phyloP scores from a whole-genome alignment of 352 stramenopile genomes.

The Phytophthora chlamydospora region DNA sequence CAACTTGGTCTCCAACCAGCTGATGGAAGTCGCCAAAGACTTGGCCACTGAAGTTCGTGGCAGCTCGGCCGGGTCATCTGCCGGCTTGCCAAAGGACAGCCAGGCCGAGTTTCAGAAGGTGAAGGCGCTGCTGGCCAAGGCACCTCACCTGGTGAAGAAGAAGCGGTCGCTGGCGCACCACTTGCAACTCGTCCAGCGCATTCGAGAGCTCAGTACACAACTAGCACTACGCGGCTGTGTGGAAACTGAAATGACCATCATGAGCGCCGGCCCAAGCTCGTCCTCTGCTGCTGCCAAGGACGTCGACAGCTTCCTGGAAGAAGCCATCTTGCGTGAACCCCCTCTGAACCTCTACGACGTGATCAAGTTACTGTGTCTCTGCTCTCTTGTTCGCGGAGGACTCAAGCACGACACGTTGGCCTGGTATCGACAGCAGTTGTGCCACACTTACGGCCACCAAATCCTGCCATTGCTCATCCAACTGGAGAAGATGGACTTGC shows the following conservation, averaged over 20 bases:
- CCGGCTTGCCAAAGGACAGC: slow-evolving; percentile 28
- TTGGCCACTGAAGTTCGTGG: slow-evolving; percentile 56
- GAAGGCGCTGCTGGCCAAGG: slow-evolving; percentile 58
- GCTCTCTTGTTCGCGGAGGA: slow-evolving; percentile 71
- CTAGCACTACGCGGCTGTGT: slow-evolving; percentile 67
- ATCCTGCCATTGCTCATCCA: slow-evolving; percentile 71
- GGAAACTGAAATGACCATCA: slow-evolving; percentile 84
- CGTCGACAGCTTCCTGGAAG: slow-evolving; percentile 72
- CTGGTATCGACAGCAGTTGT: slow-evolving; percentile 79
- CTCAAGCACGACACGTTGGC: slow-evolving; percentile 61
- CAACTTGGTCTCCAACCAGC: slow-evolving; percentile 60
- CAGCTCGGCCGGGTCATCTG: slow-evolving; percentile 19
- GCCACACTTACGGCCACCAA: slow-evolving; percentile 83
- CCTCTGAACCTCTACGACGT: slow-evolving; percentile 75
- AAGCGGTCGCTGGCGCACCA: slow-evolving; percentile 72
- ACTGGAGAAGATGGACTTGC: slow-evolving; percentile 74
- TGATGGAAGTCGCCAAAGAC: slow-evolving; percentile 58
- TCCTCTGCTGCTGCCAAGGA: slow-evolving; percentile 51
- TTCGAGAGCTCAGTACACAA: slow-evolving; percentile 63
- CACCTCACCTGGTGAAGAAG: slow-evolving; percentile 77
- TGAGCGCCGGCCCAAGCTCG: slow-evolving; percentile 59
- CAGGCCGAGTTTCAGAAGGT: slow-evolving; percentile 49
- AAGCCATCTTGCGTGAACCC: slow-evolving; percentile 70
- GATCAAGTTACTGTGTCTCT: slow-evolving; percentile 78
- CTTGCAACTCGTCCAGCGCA: slow-evolving; percentile 67